phyloP scores from a whole-genome alignment of 2,329 filamentous ascomycete species.

The Xylaria digitata region DNA sequence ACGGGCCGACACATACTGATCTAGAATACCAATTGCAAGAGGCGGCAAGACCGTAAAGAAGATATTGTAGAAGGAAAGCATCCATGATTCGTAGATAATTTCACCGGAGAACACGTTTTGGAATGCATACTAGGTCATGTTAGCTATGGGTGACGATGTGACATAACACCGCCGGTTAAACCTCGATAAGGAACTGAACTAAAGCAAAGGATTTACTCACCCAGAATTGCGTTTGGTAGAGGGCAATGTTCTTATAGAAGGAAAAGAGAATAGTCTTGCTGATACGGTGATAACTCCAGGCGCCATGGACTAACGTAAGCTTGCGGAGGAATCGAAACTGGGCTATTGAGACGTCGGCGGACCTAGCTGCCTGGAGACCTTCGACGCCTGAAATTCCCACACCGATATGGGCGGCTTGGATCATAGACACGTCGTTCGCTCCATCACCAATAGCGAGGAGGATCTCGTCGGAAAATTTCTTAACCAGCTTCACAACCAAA shows the following conservation, averaged over 20 bases:
- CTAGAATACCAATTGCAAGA: constrained; percentile 93
- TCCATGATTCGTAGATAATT: constrained; percentile 99
- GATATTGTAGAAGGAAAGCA: constrained; percentile 98
- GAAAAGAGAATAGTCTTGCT: constrained; percentile 98
- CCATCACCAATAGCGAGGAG: constrained; percentile 96
- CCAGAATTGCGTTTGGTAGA: constrained; percentile 99
- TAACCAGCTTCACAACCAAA: constrained; percentile 96
- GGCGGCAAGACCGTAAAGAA: constrained; percentile 96
- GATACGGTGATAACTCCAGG: constrained; percentile 97
- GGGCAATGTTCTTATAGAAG: constrained; percentile 98
- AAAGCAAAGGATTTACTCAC: constrained; percentile 62
- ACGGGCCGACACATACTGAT: constrained; percentile 96
- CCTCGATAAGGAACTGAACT: neutral
- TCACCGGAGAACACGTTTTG: constrained; percentile 98
- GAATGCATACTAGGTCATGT: constrained; percentile 80
- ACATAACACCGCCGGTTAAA: neutral
- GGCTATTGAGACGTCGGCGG: constrained; percentile 93
- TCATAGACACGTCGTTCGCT: constrained; percentile 99
- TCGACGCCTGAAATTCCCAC: constrained; percentile 97
- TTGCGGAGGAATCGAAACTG: constrained; percentile 97
- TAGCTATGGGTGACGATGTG: constrained; percentile 18
- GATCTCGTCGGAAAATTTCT: constrained; percentile 89
- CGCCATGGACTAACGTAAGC: constrained; percentile 91
- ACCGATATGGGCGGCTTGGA: constrained; percentile 97
- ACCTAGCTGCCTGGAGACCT: constrained; percentile 94